Base-by-base conservation (phyloP, 139 green algal genomes). In the Chlamydomonas asymmetrica region DNA sequence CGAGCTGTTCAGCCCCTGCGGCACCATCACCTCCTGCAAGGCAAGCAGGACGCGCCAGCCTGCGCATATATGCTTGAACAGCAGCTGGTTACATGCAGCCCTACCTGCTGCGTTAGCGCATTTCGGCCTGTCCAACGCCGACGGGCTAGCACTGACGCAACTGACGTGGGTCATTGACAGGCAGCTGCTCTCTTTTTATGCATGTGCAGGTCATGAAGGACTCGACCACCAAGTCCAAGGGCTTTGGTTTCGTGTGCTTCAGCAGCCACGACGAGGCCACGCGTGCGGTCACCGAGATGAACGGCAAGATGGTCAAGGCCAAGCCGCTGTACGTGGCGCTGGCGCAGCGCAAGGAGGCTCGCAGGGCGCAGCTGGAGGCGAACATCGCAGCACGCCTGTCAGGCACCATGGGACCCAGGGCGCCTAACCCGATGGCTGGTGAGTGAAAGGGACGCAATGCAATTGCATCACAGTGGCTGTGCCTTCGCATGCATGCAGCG, bases 201-300 rank as follows among this genome's bases (percentile, higher is more conserved):
- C n/a, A n/a, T n/a, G n/a, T 18, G 10, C 79, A 87, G 76, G 90
- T 97, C 29, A 97, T 97, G 93, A 74, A 71, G 34, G 94, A 97
- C 80, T 60, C 79, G 7, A 84, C 74, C 45, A 84, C 79, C 82
- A 95, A 96, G 85, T 88, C 81, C 72, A 85, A 85, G 63, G 92
- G 93, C 67, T 97, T 97, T 80, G 94, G 94, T 66, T 98, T 98
- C 74, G 93, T 98, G n/a, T 97, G 93, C 91, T 97, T 91, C 87
- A 91, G 79, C 76, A 87, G 67, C 48, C 84, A 87, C 62, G 91
- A 97, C 68, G 92, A 97, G 80, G 94, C 94, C 45, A 93, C 91
- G 0, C 80, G 84, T 5, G 93, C 94, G 4, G 91, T 98, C 40
- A 93, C 88, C 23, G 91, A 95, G 79, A 94, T 94, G 88, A 94